A percentile compares a stretch with the other conserved stretches of the same genome.
Evolutionary conservation across 2,329 filamentous ascomycete genomes (phyloP).

Genomic region (Fusarium solani-melongenae): DNA sequence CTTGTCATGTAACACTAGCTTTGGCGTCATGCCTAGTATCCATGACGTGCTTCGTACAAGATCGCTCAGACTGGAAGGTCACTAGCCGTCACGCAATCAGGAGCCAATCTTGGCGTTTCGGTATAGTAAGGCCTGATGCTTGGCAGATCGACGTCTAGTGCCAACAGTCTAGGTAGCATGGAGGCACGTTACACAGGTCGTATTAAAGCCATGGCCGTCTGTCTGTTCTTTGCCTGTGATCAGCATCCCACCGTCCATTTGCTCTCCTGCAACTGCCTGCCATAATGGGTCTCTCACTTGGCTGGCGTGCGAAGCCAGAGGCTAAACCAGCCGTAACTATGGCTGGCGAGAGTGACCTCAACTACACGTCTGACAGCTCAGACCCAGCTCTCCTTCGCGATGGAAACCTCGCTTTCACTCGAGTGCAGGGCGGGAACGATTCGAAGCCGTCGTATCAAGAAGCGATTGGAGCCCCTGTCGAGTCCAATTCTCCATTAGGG

Average conservation of each 20-base stretch:
- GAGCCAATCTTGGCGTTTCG: not conserved
- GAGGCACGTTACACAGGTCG: not conserved
- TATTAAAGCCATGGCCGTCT: not conserved
- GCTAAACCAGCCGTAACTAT: not conserved
- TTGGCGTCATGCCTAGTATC: slow-evolving; percentile 21
- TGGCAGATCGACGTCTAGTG: not conserved
- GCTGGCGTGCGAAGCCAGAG: not conserved
- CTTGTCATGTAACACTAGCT: slow-evolving; percentile 2
- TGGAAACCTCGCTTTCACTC: slow-evolving; percentile 32
- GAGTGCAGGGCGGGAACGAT: slow-evolving; percentile 58
- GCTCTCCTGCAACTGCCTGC: not conserved
- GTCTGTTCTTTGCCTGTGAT: not conserved
- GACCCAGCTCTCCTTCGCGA: slow-evolving; percentile 31
- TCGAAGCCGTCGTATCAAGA: slow-evolving; percentile 67
- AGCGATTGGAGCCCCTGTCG: slow-evolving; percentile 70
- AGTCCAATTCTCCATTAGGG: slow-evolving; percentile 67
- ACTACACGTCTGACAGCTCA: slow-evolving; percentile 48
- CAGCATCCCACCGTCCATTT: not conserved
- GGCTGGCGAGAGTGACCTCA: slow-evolving; percentile 45
- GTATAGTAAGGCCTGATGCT: not conserved
- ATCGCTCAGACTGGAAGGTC: slow-evolving; percentile 23
- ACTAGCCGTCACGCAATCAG: slow-evolving; percentile 18
- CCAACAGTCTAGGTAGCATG: not conserved
- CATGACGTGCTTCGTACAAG: slow-evolving; percentile 21
- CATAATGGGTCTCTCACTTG: slow-evolving; percentile 4